Conservation (phyloP, 306 rosid genomes). For the Oxytropis ochrocephala region DNA sequence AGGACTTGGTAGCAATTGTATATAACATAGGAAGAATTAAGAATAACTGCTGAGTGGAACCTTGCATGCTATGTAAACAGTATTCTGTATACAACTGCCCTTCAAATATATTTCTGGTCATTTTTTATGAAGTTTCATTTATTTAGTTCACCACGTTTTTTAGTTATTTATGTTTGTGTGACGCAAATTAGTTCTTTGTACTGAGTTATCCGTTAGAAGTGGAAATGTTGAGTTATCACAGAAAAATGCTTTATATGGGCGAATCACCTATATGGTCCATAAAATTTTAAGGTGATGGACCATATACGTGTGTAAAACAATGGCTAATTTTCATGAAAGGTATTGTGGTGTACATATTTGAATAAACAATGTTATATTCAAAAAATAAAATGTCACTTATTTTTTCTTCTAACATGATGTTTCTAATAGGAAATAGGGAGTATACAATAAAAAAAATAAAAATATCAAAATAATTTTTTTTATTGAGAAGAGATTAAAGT, state of each 20-base stretch:
- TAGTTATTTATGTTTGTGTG: not conserved
- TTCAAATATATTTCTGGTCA: not conserved
- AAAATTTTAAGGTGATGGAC: too few relatives aligned
- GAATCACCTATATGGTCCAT: too few relatives aligned
- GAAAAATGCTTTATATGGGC: not conserved
- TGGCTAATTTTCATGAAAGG: too few relatives aligned
- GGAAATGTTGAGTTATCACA: not conserved
- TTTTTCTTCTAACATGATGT: too few relatives aligned
- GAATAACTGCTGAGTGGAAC: constrained; percentile 16
- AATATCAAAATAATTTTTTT: too few relatives aligned
- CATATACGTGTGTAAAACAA: too few relatives aligned
- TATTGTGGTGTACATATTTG: too few relatives aligned
- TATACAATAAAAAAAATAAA: too few relatives aligned
- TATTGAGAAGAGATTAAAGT: too few relatives aligned
- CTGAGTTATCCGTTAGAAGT: not conserved
- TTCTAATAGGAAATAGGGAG: too few relatives aligned
- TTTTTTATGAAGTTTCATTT: constrained; percentile 2
- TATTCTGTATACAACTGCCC: not conserved
- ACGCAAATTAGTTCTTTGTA: not conserved
- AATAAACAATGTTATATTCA: too few relatives aligned
- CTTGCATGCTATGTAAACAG: constrained; percentile 14
- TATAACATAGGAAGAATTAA: constrained; percentile 32
- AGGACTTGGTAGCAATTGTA: constrained; percentile 37
- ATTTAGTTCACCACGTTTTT: constrained; percentile 6
- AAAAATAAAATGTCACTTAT: too few relatives aligned